Conservation (phyloP, 1,139 yeast genomes). For the Taphrina deformans region DNA sequence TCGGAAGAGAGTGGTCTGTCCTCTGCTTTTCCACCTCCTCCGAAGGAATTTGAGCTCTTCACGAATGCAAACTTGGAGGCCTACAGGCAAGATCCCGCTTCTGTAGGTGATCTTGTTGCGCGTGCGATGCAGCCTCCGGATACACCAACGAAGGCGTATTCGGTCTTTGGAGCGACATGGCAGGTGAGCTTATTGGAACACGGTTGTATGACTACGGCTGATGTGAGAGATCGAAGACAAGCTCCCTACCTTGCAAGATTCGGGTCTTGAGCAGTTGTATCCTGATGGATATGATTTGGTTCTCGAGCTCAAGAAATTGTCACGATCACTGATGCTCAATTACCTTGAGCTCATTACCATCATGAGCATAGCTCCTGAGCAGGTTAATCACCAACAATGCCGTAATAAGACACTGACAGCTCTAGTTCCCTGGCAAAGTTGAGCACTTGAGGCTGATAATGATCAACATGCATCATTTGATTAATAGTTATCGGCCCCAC, state of each 20-base stretch:
- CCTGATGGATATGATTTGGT: slow-evolving; percentile 38
- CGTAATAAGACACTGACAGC: too few species aligned
- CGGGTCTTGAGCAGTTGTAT: slow-evolving; percentile 33
- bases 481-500: slow-evolving; percentile 85
- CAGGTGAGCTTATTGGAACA: slow-evolving; percentile 46
- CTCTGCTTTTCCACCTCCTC: slow-evolving; percentile 85
- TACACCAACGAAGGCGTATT: slow-evolving; percentile 59
- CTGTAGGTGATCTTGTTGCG: slow-evolving; percentile 44
- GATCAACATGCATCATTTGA: slow-evolving; percentile 77
- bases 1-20: slow-evolving; percentile 47
- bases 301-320: slow-evolving; percentile 64
- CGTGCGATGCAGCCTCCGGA: slow-evolving; percentile 65
- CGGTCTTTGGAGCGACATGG: slow-evolving; percentile 85
- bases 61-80: slow-evolving; percentile 55
- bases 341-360: slow-evolving; percentile 73
- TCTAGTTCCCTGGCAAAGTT: slow-evolving; percentile 57
- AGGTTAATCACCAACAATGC: too few species aligned
- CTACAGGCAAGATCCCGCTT: slow-evolving; percentile 33
- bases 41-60: slow-evolving; percentile 68
- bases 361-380: slow-evolving; percentile 67
- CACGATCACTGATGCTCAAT: slow-evolving; percentile 67
- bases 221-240: slow-evolving; percentile 34
- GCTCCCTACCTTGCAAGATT: slow-evolving; percentile 41
- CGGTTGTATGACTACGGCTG: background rate
- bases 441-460: slow-evolving; percentile 72